Evolutionary conservation across 495 filamentous ascomycete species (phyloP).

Genomic region (Sphaerosporella brunnea): DNA sequence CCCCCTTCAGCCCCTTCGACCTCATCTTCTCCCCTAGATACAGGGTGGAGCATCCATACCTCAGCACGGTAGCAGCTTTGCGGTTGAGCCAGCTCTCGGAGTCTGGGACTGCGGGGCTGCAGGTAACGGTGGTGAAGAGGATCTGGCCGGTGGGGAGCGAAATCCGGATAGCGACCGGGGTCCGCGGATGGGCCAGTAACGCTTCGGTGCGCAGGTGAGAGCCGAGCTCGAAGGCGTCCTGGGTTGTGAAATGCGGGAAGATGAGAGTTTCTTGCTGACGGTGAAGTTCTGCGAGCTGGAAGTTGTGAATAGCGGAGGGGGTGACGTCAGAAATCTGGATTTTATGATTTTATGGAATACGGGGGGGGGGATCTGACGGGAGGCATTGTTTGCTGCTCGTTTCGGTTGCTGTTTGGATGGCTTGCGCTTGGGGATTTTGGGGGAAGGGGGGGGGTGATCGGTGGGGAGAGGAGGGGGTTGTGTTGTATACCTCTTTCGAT

Average conservation of each 20-base stretch:
- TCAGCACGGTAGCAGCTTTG: constrained; percentile 49
- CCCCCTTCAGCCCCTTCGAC: constrained; percentile 30
- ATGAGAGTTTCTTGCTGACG: constrained; percentile 32
- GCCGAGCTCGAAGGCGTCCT: constrained; percentile 50
- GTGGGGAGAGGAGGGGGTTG: too few relatives aligned
- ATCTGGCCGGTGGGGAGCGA: constrained; percentile 39
- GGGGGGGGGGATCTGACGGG: background rate
- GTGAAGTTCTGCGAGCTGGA: background rate
- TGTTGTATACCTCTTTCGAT: too few relatives aligned
- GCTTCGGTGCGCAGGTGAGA: constrained; percentile 44
- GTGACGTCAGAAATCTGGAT: background rate
- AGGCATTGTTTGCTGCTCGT: background rate
- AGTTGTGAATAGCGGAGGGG: too few relatives aligned
- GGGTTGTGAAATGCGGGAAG: constrained; percentile 45
- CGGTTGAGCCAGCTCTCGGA: constrained; percentile 44
- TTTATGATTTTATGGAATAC: background rate
- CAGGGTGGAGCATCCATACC: constrained; percentile 52
- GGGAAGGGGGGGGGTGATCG: too few relatives aligned
- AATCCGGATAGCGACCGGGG: constrained; percentile 51
- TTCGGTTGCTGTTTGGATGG: background rate
- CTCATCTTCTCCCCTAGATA: constrained; percentile 43
- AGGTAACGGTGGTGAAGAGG: constrained; percentile 37
- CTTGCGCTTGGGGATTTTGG: background rate
- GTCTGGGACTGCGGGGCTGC: constrained; percentile 42
- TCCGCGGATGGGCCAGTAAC: constrained; percentile 30